Percentiles rank a stretch among this genome's conserved stretches.
phyloP scores from a whole-genome alignment of 1,139 yeast genomes.

The Saccharomyces hybrid region DNA sequence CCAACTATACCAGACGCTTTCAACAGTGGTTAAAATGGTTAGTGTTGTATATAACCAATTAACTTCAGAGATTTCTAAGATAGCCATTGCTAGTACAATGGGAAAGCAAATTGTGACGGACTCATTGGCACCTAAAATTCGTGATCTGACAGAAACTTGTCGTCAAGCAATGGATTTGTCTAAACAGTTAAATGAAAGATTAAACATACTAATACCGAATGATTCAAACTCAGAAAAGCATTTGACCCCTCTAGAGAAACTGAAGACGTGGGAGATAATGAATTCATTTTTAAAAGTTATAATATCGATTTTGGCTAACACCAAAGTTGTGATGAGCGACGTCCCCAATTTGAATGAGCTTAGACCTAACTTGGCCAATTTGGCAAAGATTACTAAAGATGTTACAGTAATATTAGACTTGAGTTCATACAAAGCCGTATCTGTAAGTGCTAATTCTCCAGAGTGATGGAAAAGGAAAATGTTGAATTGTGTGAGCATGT shows the following conservation, averaged over 20 bases:
- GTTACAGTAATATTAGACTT: conserved; percentile 72
- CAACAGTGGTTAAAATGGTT: conserved; percentile 66
- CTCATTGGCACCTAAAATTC: conserved; percentile 54
- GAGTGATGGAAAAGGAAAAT: conserved; percentile 1
- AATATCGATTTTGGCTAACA: conserved; percentile 72
- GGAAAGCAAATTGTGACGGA: conserved; percentile 34
- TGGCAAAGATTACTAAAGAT: conserved; percentile 85
- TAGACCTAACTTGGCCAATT: conserved; percentile 66
- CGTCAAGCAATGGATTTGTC: conserved; percentile 75
- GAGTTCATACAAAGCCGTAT: conserved; percentile 42
- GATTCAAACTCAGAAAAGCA: conserved; percentile 39
- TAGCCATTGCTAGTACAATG: conserved; percentile 46
- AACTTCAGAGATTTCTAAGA: conserved; percentile 65
- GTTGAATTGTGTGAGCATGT: not conserved
- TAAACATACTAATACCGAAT: conserved; percentile 36
- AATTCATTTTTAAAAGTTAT: conserved; percentile 76
- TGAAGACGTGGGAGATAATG: conserved; percentile 78
- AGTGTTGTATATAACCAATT: conserved; percentile 73
- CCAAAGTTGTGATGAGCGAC: conserved; percentile 75
- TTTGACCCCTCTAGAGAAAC: conserved; percentile 48
- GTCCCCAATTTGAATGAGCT: conserved; percentile 73
- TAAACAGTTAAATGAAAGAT: conserved; percentile 51
- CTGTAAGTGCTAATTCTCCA: conserved; percentile 4
- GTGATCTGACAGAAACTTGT: conserved; percentile 74
- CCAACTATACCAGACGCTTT: conserved; percentile 66